A percentile compares a stretch with the other conserved stretches of the same genome.
Evolutionary conservation across 345 rosid species (phyloP).

Genomic region (Eucalyptus coolabah): DNA sequence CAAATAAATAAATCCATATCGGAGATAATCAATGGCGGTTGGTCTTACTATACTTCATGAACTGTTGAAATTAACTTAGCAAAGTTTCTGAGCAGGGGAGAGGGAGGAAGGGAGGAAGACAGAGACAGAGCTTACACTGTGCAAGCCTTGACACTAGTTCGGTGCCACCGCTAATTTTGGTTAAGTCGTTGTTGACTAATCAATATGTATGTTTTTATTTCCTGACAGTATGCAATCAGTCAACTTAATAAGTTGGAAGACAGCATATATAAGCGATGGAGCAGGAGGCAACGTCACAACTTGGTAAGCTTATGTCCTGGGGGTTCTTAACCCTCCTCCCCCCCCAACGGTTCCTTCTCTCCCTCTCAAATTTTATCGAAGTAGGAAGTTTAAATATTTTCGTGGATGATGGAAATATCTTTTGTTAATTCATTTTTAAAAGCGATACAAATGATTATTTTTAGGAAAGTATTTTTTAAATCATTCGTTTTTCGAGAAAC

Average conservation of each 20-base stretch:
- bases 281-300: constrained; percentile 41
- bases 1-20: background rate
- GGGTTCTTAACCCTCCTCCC: too few relatives aligned
- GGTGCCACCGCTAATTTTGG: background rate
- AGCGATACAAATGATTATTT: accelerated
- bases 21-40: background rate
- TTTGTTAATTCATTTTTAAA: too few relatives aligned
- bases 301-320: constrained; percentile 24
- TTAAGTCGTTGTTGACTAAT: background rate
- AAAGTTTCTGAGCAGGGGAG: too few relatives aligned
- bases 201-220: background rate
- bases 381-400: background rate
- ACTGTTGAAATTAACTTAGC: too few relatives aligned
- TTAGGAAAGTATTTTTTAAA: too few relatives aligned
- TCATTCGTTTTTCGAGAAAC: background rate
- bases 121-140: too few relatives aligned
- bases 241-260: constrained; percentile 92
- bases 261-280: constrained; percentile 84
- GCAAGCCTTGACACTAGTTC: background rate
- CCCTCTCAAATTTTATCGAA: background rate
- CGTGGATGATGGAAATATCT: background rate
- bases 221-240: constrained; percentile 73
- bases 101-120: too few relatives aligned
- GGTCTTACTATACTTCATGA: background rate
- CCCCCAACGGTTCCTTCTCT: background rate